Percentiles rank a stretch among this genome's conserved stretches.
Evolutionary conservation across 805 yeast species (phyloP).

Genomic region (Myxozyma kluyveri): DNA sequence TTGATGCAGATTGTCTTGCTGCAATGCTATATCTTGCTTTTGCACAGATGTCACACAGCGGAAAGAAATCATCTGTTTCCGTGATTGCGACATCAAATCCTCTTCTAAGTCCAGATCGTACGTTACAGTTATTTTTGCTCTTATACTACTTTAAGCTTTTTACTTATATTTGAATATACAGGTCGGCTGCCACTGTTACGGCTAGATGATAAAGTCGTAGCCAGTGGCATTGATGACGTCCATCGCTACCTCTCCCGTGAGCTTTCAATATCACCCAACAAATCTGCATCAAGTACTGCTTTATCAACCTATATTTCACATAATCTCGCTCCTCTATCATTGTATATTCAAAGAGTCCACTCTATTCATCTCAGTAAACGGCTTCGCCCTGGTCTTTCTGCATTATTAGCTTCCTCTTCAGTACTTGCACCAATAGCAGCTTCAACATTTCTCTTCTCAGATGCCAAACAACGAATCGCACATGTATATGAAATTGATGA

Average conservation of each 20-base stretch:
- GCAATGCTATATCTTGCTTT: conserved; percentile 24
- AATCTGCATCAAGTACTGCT: conserved; percentile 22
- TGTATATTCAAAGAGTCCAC: conserved; percentile 30
- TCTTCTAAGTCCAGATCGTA: conserved; percentile 15
- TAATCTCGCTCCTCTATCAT: conserved; percentile 21
- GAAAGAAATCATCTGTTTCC: neutral
- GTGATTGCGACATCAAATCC: conserved; percentile 28
- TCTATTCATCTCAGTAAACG: conserved; percentile 21
- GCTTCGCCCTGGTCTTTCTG: conserved; percentile 27
- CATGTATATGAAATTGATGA: conserved; percentile 20
- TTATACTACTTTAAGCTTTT: too few species aligned
- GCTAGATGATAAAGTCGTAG: conserved; percentile 7
- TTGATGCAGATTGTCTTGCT: conserved; percentile 31
- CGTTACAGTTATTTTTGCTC: too few species aligned
- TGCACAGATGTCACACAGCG: neutral
- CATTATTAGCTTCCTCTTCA: conserved; percentile 11
- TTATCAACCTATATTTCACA: conserved; percentile 19
- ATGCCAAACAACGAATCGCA: conserved; percentile 17
- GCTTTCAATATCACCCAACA: conserved; percentile 6
- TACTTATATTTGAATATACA: too few species aligned
- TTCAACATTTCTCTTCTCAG: conserved; percentile 13
- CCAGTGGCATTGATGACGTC: conserved; percentile 27
- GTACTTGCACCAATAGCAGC: conserved; percentile 23
- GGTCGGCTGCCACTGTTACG: neutral
- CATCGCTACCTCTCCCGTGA: conserved; percentile 24